These are phyloP conservation scores for Aspergillus kassunensis DNA, from an alignment of 495 filamentous ascomycete genomes.

Conservation along the genomic window DNA sequence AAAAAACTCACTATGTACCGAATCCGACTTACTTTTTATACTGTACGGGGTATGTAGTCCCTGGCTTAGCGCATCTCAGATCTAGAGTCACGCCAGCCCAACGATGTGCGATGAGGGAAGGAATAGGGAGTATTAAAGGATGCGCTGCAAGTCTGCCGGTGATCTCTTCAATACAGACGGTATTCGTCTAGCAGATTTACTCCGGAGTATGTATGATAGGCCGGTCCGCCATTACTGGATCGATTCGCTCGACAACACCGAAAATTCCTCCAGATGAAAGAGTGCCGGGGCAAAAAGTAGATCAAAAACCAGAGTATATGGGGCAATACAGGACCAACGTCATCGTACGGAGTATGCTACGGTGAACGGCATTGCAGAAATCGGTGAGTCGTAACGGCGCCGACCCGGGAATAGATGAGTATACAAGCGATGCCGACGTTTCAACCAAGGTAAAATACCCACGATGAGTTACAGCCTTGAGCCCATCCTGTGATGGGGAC, in stretches of 20 bases:
- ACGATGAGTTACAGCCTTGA: background rate
- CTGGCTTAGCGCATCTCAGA: slow-evolving; percentile 20
- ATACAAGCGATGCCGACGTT: background rate
- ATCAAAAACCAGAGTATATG: background rate
- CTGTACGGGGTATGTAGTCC: slow-evolving; percentile 19
- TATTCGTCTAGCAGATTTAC: background rate
- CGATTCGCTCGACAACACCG: background rate
- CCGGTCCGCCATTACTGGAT: slow-evolving; percentile 2
- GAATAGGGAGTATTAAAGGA: slow-evolving; percentile 19
- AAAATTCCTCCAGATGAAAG: background rate
- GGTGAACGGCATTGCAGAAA: background rate
- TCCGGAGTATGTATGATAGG: slow-evolving; percentile 9
- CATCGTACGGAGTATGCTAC: background rate
- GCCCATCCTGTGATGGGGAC: background rate
- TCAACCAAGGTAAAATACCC: background rate
- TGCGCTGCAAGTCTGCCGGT: slow-evolving; percentile 24
- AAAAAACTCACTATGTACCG: too few relatives aligned
- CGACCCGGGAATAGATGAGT: too few relatives aligned
- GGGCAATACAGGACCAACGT: background rate
- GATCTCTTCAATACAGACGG: slow-evolving; percentile 15
- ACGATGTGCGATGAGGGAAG: slow-evolving; percentile 13
- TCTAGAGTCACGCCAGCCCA: slow-evolving; percentile 24
- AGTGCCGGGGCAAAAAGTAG: background rate
- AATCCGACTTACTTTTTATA: too few relatives aligned
- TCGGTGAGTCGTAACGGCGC: background rate